Base-by-base conservation (phyloP, 352 stramenopile species). In the Aphanomyces euteiches region DNA sequence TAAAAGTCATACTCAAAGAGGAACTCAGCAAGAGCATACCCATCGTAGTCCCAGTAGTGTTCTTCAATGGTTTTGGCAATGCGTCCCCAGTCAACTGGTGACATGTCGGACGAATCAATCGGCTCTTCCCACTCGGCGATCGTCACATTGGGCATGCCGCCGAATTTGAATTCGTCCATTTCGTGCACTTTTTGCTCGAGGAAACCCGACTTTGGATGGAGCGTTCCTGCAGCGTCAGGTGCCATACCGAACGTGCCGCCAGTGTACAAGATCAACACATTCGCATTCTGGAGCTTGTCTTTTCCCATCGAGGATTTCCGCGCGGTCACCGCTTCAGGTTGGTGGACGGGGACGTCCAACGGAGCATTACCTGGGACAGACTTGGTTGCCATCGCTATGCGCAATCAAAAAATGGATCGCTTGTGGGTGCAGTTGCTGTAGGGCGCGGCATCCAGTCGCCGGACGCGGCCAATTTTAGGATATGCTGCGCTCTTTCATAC, bases 41-140 rank as follows among this genome's bases (percentile, higher is more conserved):
- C 95, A 70, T 98, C 88, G 66, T 98, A 99, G 75, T 97, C 79
- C 78, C 92, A 91, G 85, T 98, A 98, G 43, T 96, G 84, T 48
- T 81, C 79, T 73, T 97, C 92, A 59, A 99, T 98, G 75, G 98
- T 92, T 21, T 74, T 77, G n/a, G 93, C 96, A 47, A 99, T 95
- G 38, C 73, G 75, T 0, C 76, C 79, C 96, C 96, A 99, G 81
- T 99, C 91, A 6, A 72, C 74, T 0, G 95, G 93, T 6, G 75
- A 79, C 87, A 93, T 92, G 75, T 93, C 84, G 65, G 83, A 92
- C 64, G 86, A 93, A 80, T 99, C 96, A 57, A 98, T 92, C 56
- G 96, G 88, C 4, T 90, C 69, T 3, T 72, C 73, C 85, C 84
- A 93, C 72, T 93, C 84, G 48, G 77, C 85, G 47, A 95, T 83